These are phyloP conservation scores for Meira miltonrushii DNA, from an alignment of 1,284 basidiomycete species.

Conservation along the genomic window DNA sequence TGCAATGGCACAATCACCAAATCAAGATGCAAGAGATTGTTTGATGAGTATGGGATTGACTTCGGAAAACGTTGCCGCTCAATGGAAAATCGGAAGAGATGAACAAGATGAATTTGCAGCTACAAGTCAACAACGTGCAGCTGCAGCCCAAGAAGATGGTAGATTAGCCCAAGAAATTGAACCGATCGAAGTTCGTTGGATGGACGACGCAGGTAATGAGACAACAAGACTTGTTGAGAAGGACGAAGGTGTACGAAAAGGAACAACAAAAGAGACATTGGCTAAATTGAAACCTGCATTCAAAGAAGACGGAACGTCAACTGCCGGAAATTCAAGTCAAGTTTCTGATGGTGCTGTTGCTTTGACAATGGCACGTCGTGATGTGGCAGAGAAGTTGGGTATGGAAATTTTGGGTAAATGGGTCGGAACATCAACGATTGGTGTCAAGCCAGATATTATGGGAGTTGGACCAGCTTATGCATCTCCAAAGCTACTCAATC, in stretches of 20 bases:
- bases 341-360: conserved; percentile 48
- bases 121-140: conserved; percentile 34
- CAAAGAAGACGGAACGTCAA: conserved; percentile 33
- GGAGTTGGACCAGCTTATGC: conserved; percentile 45
- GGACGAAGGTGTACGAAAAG: conserved; percentile 41
- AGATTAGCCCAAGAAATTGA: conserved; percentile 42
- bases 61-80: conserved; percentile 41
- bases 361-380: conserved; percentile 40
- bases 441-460: conserved; percentile 50
- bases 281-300: conserved; percentile 46
- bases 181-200: conserved; percentile 40
- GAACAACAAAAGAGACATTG: conserved; percentile 21
- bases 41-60: conserved; percentile 51
- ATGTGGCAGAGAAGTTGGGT: conserved; percentile 40
- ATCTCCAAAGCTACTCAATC: conserved; percentile 41
- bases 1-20: conserved; percentile 39
- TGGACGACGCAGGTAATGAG: conserved; percentile 38
- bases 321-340: conserved; percentile 48
- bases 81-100: conserved; percentile 35
- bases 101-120: conserved; percentile 46
- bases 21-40: conserved; percentile 48
- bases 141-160: conserved; percentile 39
- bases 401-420: conserved; percentile 46
- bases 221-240: conserved; percentile 37
- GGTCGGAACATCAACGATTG: conserved; percentile 39